A percentile compares a stretch with the other conserved stretches of the same genome.
Conservation (phyloP, 352 stramenopile species). For the Blastocystis sp. region DNA sequence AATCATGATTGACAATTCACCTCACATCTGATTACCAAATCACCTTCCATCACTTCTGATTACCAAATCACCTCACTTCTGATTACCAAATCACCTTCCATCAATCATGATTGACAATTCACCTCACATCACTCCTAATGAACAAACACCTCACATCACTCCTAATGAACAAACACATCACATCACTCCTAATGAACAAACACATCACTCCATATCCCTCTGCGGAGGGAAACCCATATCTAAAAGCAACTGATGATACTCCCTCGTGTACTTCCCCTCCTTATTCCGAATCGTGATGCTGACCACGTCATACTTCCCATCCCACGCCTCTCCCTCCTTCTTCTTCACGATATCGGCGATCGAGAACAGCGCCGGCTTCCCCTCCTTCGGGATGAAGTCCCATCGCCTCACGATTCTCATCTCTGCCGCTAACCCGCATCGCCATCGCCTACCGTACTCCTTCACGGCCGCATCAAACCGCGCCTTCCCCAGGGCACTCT, state of each 20-base stretch:
- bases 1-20: too few species aligned
- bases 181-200: not conserved
- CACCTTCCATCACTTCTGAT: too few species aligned
- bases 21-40: too few species aligned
- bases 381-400: conserved; percentile 69
- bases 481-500: conserved; percentile 46
- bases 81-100: too few species aligned
- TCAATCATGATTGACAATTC: too few species aligned
- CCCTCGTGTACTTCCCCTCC: conserved; percentile 53
- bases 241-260: conserved; percentile 58
- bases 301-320: conserved; percentile 9
- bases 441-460: not conserved
- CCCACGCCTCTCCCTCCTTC: not conserved
- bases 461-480: conserved; percentile 51
- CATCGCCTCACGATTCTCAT: conserved; percentile 54
- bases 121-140: too few species aligned
- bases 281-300: conserved; percentile 58
- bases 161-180: not conserved
- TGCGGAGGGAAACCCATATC: conserved; percentile 68
- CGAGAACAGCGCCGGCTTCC: conserved; percentile 70
- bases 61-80: too few species aligned
- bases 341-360: conserved; percentile 66
- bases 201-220: conserved; percentile 39
- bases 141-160: not conserved
- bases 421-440: not conserved